Percentiles rank a stretch among this genome's conserved stretches.
Conservation (phyloP, 192 early-diverging fungal species). For the Thamnidium elegans region DNA sequence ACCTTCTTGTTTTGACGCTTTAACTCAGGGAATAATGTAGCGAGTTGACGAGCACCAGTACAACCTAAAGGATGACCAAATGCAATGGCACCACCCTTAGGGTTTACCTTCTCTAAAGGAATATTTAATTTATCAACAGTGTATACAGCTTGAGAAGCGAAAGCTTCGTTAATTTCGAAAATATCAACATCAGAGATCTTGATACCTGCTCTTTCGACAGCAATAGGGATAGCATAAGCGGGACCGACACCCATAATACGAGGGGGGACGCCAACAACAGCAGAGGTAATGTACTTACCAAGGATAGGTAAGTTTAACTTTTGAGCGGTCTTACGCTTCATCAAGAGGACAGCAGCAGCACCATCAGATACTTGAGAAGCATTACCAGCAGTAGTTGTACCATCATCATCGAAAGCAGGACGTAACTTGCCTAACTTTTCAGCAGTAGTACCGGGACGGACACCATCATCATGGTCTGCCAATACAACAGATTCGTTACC, state of each 20-base stretch:
- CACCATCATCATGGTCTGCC: constrained; percentile 61
- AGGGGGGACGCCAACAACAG: constrained; percentile 72
- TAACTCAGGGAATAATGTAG: constrained; percentile 76
- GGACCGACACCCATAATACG: constrained; percentile 95
- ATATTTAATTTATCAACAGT: constrained; percentile 83
- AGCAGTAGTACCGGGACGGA: constrained; percentile 67
- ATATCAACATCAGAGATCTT: constrained; percentile 66
- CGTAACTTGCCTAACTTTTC: constrained; percentile 87
- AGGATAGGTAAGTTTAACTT: constrained; percentile 50
- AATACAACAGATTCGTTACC: constrained; percentile 65
- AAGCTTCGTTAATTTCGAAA: constrained; percentile 84
- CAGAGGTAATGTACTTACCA: constrained; percentile 63
- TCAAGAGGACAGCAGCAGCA: constrained; percentile 71
- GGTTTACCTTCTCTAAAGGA: constrained; percentile 77
- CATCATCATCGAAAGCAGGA: constrained; percentile 82
- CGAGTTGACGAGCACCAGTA: constrained; percentile 86
- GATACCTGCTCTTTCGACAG: constrained; percentile 61
- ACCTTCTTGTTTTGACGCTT: constrained; percentile 71
- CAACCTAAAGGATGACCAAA: constrained; percentile 98
- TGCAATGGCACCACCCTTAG: constrained; percentile 94
- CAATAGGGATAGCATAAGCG: constrained; percentile 74
- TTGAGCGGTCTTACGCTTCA: constrained; percentile 58
- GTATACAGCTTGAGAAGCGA: constrained; percentile 70
- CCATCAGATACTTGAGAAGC: constrained; percentile 81
- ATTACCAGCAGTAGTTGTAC: constrained; percentile 91